A percentile compares a stretch with the other conserved stretches of the same genome.
Conservation (phyloP, 192 early-diverging fungal species). For the Thamnidium elegans region DNA sequence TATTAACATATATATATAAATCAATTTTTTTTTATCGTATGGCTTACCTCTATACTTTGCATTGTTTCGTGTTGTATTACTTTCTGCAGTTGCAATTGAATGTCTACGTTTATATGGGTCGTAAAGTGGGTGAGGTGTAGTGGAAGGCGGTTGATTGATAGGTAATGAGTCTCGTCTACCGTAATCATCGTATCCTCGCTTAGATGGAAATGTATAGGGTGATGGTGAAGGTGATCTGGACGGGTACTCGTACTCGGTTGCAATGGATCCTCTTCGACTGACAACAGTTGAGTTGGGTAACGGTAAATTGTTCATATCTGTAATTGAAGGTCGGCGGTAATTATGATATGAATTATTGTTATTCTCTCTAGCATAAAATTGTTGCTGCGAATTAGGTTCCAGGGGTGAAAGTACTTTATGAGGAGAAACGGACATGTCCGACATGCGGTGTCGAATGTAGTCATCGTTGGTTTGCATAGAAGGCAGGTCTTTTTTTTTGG, state of each 20-base stretch:
- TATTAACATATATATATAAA: neutral
- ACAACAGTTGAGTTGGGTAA: constrained; percentile 22
- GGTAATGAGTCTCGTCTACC: constrained; percentile 15
- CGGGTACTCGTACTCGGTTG: constrained; percentile 33
- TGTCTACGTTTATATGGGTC: constrained; percentile 38
- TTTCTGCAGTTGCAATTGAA: constrained; percentile 36
- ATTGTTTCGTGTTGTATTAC: neutral
- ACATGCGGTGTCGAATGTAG: constrained; percentile 36
- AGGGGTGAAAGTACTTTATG: constrained; percentile 15
- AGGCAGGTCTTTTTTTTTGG: neutral
- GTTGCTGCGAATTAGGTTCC: neutral
- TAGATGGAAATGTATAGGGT: constrained; percentile 20
- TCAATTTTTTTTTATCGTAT: neutral
- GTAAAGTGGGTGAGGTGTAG: constrained; percentile 18
- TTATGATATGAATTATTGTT: constrained; percentile 19
- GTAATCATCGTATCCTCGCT: neutral
- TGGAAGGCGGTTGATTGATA: neutral
- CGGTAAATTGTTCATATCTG: constrained; percentile 31
- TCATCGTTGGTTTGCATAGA: constrained; percentile 21
- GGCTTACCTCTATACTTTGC: constrained; percentile 9
- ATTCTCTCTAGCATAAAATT: constrained; percentile 3
- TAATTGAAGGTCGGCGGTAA: constrained; percentile 29
- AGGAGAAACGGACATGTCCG: constrained; percentile 30
- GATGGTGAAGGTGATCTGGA: constrained; percentile 37
- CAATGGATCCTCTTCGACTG: constrained; percentile 29